Evolutionary conservation across 2,329 filamentous ascomycete species (phyloP), one percentile per base, ranked within the genome.

Genomic region (Capronia epimyces): DNA sequence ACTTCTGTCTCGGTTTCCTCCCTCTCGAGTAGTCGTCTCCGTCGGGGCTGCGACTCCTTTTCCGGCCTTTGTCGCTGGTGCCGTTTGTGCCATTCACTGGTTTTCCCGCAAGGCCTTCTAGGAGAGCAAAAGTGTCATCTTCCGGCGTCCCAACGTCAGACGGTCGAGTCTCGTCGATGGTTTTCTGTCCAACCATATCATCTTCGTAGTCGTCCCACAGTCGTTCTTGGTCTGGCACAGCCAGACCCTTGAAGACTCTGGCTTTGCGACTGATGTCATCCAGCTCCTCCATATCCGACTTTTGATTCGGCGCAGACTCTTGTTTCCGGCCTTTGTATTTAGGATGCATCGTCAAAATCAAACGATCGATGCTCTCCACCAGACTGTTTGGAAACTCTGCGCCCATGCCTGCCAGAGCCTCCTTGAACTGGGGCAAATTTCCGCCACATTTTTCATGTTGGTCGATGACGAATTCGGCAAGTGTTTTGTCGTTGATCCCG

Each of bases 381-480:
- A 98, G 73, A 71, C 87, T 95, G 49, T 82, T 78, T 0, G 90
- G 89, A 59, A 96, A 94, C 37, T 84, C 89, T 56, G 85, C 87
- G 49, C 86, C 87, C 69, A 94, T 83, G 24, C 77, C 80, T 60
- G 84, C 80, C 59, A 97, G 77, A 65, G 82, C 82, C 59, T 75
- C 74, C 71, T 86, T 86, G 73, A 97, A 98, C 22, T 86, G 83
- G 46, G 77, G 69, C 50, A 87, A 75, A 22, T 78, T 79, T 24
- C 52, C 55, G 45, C 75, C 77, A 72, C 83, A 86, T 77, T 90
- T 81, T 66, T 85, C 71, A 63, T 95, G 88, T 66, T 95, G 86
- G 55, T 87, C 87, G 65, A 98, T 95, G 63, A 98, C 82, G 66
- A 95, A 98, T 70, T 98, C 93, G 61, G 93, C 90, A 21, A 98